Evolutionary conservation across 441 rosid species (phyloP).

Genomic region (Omphalea diandra): DNA sequence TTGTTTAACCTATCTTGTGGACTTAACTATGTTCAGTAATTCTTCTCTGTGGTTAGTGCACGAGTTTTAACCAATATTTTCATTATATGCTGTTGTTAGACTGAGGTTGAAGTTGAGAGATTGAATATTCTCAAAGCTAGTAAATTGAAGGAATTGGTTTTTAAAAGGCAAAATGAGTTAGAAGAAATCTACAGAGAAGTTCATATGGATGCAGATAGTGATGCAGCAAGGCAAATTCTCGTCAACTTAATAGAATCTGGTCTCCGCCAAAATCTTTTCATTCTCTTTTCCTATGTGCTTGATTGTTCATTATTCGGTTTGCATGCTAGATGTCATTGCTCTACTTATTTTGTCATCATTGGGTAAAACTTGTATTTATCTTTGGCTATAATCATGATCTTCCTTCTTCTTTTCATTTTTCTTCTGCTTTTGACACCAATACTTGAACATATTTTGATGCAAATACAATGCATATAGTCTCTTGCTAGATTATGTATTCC

Average conservation of each 20-base stretch:
- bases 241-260: constrained; percentile 59
- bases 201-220: constrained; percentile 67
- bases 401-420: no score
- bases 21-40: neutral
- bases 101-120: constrained; percentile 67
- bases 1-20: constrained; percentile 5
- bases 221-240: constrained; percentile 61
- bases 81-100: constrained; percentile 33
- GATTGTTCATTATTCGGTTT: neutral
- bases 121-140: constrained; percentile 63
- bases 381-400: no score
- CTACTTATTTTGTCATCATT: no score
- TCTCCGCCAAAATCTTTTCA: constrained; percentile 19
- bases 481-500: neutral
- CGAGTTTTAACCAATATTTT: neutral
- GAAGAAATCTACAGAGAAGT: constrained; percentile 73
- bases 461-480: no score
- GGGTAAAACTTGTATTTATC: no score
- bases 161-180: constrained; percentile 76
- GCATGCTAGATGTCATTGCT: neutral
- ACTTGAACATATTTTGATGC: neutral
- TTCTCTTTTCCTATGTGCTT: neutral
- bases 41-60: neutral
- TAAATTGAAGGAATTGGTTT: constrained; percentile 80
- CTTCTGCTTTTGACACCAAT: no score